These are phyloP conservation scores for Xerocomellus amylosporus DNA, from an alignment of 768 basidiomycete species.

Conservation along the genomic window DNA sequence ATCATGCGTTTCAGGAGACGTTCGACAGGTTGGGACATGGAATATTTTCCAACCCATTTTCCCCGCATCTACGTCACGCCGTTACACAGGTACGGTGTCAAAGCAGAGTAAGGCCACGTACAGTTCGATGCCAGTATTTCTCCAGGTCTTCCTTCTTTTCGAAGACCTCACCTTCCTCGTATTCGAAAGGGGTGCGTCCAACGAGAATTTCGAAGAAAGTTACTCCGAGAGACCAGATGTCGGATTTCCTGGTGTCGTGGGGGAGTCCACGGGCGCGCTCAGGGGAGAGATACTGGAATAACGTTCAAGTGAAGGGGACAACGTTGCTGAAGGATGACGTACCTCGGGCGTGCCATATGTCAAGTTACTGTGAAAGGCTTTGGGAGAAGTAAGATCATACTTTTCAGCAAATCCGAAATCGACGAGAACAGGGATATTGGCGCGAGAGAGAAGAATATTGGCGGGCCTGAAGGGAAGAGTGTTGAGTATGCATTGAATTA, in stretches of 20 bases:
- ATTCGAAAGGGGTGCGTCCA: constrained; percentile 90
- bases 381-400: constrained; percentile 61
- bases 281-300: constrained; percentile 78
- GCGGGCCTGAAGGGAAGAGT: constrained; percentile 58
- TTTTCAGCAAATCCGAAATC: constrained; percentile 97
- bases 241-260: constrained; percentile 93
- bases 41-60: constrained; percentile 72
- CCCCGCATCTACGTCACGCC: constrained; percentile 54
- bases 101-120: constrained; percentile 31
- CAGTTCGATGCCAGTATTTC: constrained; percentile 83
- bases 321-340: constrained; percentile 1
- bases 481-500: background rate
- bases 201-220: constrained; percentile 94
- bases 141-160: constrained; percentile 76
- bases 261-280: constrained; percentile 84
- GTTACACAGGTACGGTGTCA: background rate
- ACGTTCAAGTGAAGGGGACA: background rate
- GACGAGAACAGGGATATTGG: constrained; percentile 82
- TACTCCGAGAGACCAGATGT: constrained; percentile 81
- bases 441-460: constrained; percentile 82
- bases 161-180: constrained; percentile 76
- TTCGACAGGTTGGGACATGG: constrained; percentile 65
- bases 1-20: constrained; percentile 74
- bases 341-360: constrained; percentile 93
- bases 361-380: constrained; percentile 78